Conservation (phyloP, 805 yeast species). For the Candida boleticola region DNA sequence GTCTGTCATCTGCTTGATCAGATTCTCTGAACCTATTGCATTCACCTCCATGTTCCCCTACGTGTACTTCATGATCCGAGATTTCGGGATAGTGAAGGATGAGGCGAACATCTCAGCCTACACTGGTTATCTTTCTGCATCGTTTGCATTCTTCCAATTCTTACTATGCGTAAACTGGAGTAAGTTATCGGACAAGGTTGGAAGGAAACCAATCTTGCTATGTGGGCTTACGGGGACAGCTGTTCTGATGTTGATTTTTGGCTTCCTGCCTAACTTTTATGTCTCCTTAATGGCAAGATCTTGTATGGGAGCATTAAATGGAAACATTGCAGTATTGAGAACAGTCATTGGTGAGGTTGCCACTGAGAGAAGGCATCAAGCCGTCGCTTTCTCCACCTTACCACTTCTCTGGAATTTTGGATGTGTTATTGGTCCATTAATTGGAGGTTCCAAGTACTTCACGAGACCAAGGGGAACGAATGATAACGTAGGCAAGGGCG, state of each 20-base stretch:
- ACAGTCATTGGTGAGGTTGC: constrained; percentile 64
- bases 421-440: constrained; percentile 57
- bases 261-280: constrained; percentile 51
- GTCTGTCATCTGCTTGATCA: constrained; percentile 36
- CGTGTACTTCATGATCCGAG: constrained; percentile 18
- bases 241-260: constrained; percentile 47
- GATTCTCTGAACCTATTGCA: constrained; percentile 60
- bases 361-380: constrained; percentile 54
- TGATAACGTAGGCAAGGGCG: constrained; percentile 1
- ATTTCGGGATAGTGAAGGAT: constrained; percentile 25
- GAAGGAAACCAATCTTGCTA: constrained; percentile 54
- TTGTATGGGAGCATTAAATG: constrained; percentile 57
- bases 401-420: constrained; percentile 65
- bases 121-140: constrained; percentile 60
- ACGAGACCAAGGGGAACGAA: constrained; percentile 42
- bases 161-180: constrained; percentile 64
- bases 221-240: constrained; percentile 54
- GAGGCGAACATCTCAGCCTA: constrained; percentile 56
- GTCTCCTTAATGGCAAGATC: constrained; percentile 54
- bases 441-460: constrained; percentile 50
- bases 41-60: constrained; percentile 29
- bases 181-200: constrained; percentile 48
- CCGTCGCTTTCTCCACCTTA: constrained; percentile 58
- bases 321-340: constrained; percentile 63
- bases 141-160: constrained; percentile 62